Evolutionary conservation across 495 filamentous ascomycete genomes (phyloP).

Genomic region (Hypomontagnella submonticulosa): DNA sequence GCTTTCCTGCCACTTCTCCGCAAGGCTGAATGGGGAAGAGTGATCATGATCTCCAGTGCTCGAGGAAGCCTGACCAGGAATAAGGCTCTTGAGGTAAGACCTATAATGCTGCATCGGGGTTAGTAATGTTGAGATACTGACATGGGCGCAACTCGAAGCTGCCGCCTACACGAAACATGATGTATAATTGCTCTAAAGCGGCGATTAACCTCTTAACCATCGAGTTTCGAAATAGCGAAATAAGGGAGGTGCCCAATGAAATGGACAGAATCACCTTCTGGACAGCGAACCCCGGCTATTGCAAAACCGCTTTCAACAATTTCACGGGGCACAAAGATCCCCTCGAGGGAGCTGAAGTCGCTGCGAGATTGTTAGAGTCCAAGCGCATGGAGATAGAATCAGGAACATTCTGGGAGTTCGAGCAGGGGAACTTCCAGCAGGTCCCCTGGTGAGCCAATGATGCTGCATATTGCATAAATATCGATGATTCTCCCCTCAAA

Average conservation of each 20-base stretch:
- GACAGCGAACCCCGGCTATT: slow-evolving; percentile 43
- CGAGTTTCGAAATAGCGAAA: slow-evolving; percentile 50
- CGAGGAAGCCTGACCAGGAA: slow-evolving; percentile 41
- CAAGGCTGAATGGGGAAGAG: slow-evolving; percentile 35
- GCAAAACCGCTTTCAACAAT: slow-evolving; percentile 55
- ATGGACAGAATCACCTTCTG: slow-evolving; percentile 46
- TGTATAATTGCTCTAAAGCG: slow-evolving; percentile 45
- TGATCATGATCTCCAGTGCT: slow-evolving; percentile 37
- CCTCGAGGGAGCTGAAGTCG: slow-evolving; percentile 49
- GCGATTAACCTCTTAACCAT: slow-evolving; percentile 51
- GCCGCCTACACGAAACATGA: slow-evolving; percentile 35
- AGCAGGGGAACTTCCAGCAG: slow-evolving; percentile 48
- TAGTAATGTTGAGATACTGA: slow-evolving; percentile 8
- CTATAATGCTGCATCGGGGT: neutral
- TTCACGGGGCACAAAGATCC: slow-evolving; percentile 48
- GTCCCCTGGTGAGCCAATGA: slow-evolving; percentile 49
- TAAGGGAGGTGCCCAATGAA: slow-evolving; percentile 33
- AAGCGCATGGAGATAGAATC: slow-evolving; percentile 41
- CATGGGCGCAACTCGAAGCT: slow-evolving; percentile 26
- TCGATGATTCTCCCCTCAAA: neutral
- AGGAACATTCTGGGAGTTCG: slow-evolving; percentile 50
- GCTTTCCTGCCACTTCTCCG: slow-evolving; percentile 48
- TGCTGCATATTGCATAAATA: neutral
- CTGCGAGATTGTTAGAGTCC: slow-evolving; percentile 45
- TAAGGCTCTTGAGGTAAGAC: slow-evolving; percentile 27